A percentile compares a stretch with the other conserved stretches of the same genome.
Evolutionary conservation across 768 basidiomycete species (phyloP).

Genomic region (Mycena chlorophos): DNA sequence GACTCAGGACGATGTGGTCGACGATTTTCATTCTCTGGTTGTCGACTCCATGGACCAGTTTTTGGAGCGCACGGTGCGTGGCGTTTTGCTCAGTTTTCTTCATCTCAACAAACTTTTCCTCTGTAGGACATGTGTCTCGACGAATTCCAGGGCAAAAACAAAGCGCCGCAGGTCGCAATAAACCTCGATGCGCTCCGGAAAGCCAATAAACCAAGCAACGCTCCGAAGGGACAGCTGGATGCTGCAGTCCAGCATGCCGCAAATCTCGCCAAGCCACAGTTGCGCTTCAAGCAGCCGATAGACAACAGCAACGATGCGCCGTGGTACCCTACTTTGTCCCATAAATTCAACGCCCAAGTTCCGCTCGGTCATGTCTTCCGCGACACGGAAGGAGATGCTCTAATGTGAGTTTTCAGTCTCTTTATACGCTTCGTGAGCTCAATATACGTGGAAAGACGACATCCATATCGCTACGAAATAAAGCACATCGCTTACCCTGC

Average conservation of each 20-base stretch:
- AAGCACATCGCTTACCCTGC: constrained; percentile 69
- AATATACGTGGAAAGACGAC: constrained; percentile 38
- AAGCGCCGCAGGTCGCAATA: constrained; percentile 62
- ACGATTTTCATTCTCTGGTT: constrained; percentile 74
- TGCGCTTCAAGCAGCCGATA: constrained; percentile 58
- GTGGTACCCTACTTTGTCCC: constrained; percentile 69
- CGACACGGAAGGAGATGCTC: constrained; percentile 28
- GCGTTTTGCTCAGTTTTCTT: too few species aligned
- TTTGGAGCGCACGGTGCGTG: constrained; percentile 82
- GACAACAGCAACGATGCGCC: constrained; percentile 57
- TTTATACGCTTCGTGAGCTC: not conserved
- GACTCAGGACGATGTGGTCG: constrained; percentile 79
- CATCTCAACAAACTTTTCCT: not conserved
- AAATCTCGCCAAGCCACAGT: constrained; percentile 79
- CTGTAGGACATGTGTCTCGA: constrained; percentile 83
- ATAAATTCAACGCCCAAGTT: constrained; percentile 83
- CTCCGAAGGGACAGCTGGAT: constrained; percentile 48
- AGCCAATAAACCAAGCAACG: constrained; percentile 28
- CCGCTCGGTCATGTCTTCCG: constrained; percentile 68
- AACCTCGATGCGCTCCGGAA: constrained; percentile 39
- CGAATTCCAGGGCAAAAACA: constrained; percentile 68
- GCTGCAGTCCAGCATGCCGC: constrained; percentile 73
- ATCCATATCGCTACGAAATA: constrained; percentile 89
- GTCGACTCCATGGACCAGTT: constrained; percentile 86
- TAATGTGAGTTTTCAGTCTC: constrained; percentile 31